Conservation (phyloP, 2,329 filamentous ascomycete genomes). For the Cladophialophora yegresii region DNA sequence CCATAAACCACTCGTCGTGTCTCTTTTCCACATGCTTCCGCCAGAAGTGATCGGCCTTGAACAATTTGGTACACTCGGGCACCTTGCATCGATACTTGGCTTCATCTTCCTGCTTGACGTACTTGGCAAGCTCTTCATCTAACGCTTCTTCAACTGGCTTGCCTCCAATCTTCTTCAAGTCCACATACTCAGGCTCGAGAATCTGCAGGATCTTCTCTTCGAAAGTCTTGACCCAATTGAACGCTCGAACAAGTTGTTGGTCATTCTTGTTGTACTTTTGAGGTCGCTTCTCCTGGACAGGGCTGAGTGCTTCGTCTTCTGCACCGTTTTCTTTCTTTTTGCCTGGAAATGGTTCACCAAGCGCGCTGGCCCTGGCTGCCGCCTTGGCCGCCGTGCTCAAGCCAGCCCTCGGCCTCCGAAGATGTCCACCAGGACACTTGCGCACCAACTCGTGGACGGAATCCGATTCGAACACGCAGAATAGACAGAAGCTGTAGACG, state of each 20-base stretch:
- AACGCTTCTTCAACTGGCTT: slow-evolving; percentile 82
- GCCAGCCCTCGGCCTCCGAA: slow-evolving; percentile 84
- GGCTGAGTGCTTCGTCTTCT: slow-evolving; percentile 66
- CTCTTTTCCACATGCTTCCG: slow-evolving; percentile 97
- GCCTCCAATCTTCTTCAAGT: slow-evolving; percentile 87
- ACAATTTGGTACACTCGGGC: slow-evolving; percentile 91
- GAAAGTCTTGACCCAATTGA: slow-evolving; percentile 98
- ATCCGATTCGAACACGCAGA: slow-evolving; percentile 98
- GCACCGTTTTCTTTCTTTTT: slow-evolving; percentile 71
- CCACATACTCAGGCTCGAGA: slow-evolving; percentile 82
- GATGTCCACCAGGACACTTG: slow-evolving; percentile 96
- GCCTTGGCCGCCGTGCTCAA: slow-evolving; percentile 79
- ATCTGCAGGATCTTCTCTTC: slow-evolving; percentile 95
- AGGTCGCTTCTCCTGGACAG: slow-evolving; percentile 67
- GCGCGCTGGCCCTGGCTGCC: slow-evolving; percentile 80
- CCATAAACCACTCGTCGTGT: slow-evolving; percentile 82
- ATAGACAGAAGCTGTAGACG: slow-evolving; percentile 99
- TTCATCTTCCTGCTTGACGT: slow-evolving; percentile 95
- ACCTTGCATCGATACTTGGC: slow-evolving; percentile 96
- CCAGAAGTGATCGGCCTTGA: slow-evolving; percentile 98
- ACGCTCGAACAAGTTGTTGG: slow-evolving; percentile 89
- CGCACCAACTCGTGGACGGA: slow-evolving; percentile 93
- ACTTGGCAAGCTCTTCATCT: slow-evolving; percentile 81
- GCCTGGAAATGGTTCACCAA: slow-evolving; percentile 77
- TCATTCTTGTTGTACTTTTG: slow-evolving; percentile 75